A percentile compares a stretch with the other conserved stretches of the same genome.
phyloP scores from a whole-genome alignment of 306 rosid species.

The Hippophae tibetana region DNA sequence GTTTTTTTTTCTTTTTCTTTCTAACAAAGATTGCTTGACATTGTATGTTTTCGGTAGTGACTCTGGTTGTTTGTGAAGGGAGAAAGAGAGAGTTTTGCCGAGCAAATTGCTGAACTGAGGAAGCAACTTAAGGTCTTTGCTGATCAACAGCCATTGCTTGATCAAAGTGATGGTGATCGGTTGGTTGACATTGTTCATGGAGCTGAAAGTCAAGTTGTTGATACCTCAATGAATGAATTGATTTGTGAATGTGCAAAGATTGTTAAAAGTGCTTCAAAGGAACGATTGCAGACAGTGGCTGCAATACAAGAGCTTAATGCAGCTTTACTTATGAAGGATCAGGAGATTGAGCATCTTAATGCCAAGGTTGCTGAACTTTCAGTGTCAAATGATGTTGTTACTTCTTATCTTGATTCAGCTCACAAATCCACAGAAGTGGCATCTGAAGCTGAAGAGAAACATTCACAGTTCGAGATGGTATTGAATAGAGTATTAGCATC shows the following conservation, averaged over 20 bases:
- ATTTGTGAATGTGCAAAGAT: conserved; percentile 48
- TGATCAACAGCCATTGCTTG: conserved; percentile 16
- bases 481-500: conserved; percentile 45
- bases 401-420: too few relatives aligned
- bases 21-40: not conserved
- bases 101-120: conserved; percentile 41
- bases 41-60: not conserved
- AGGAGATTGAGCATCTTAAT: conserved; percentile 61
- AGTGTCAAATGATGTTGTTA: conserved; percentile 22
- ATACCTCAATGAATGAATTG: conserved; percentile 30
- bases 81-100: conserved; percentile 40
- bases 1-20: conserved; percentile 1
- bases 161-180: conserved; percentile 10
- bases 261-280: conserved; percentile 38
- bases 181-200: conserved; percentile 11
- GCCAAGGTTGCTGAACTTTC: conserved; percentile 38
- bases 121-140: conserved; percentile 46
- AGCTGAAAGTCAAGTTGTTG: conserved; percentile 18
- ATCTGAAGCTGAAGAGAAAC: conserved; percentile 34
- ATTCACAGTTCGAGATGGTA: conserved; percentile 29
- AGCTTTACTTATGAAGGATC: conserved; percentile 43
- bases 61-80: conserved; percentile 29
- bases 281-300: conserved; percentile 28
- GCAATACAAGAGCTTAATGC: conserved; percentile 33
- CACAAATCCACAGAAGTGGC: conserved; percentile 11